A percentile compares a stretch with the other conserved stretches of the same genome.
phyloP scores from a whole-genome alignment of 257 asterid species.

The Nicotiana undulata region DNA sequence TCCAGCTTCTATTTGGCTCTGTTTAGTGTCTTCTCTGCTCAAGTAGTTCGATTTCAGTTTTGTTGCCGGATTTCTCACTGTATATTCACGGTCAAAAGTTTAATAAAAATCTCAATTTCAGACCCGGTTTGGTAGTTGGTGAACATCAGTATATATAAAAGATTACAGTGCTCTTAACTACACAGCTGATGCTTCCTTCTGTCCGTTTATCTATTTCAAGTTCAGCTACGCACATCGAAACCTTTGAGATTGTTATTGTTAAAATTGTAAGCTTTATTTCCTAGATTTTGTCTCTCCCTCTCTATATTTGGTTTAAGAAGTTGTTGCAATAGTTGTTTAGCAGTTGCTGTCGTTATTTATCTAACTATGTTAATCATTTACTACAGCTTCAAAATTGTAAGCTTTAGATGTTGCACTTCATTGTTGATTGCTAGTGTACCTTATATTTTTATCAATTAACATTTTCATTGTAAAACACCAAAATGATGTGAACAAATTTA shows the following conservation, averaged over 20 bases:
- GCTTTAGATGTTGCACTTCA: no score
- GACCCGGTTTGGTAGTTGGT: no score
- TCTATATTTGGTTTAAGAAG: not conserved
- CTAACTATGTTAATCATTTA: not conserved
- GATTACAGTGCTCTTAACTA: no score
- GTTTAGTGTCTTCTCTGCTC: no score
- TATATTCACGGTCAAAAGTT: no score
- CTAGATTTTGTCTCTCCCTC: not conserved
- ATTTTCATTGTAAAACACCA: not conserved
- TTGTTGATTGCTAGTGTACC: not conserved
- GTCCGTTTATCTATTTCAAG: no score
- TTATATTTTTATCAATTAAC: not conserved
- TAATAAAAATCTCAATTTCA: no score
- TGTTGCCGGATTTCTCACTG: no score
- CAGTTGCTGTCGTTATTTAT: not conserved
- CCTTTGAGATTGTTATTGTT: conserved; percentile 84
- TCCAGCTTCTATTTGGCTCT: no score
- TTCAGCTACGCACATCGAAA: conserved; percentile 87
- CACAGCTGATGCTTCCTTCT: no score
- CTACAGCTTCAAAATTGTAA: not conserved
- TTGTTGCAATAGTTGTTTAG: not conserved
- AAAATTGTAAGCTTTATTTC: conserved; percentile 65
- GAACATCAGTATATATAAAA: no score
- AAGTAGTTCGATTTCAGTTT: no score
- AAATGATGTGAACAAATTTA: not conserved